Base-by-base conservation (phyloP, 23 red algal species). In the Gracilaria vermiculophylla region DNA sequence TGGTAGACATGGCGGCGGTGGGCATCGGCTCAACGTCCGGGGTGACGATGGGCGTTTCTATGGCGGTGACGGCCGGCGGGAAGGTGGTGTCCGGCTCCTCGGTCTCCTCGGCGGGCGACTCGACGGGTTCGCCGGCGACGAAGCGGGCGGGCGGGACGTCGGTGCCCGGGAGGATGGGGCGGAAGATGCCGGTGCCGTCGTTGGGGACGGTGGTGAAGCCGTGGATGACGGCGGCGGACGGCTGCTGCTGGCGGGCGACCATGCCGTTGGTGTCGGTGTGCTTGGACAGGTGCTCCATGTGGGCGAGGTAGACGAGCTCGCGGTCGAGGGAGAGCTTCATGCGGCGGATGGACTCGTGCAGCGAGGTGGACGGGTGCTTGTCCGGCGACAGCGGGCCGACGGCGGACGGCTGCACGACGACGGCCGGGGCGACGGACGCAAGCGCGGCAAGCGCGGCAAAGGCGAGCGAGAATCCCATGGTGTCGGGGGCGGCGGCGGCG, bases 241-340 rank as follows among this genome's bases (percentile, higher is more conserved):
- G 25, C 3, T 8, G 16, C 23, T 79, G 50, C 19, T 79, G 76
- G 15, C 76, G 76, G 34, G 31, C 67, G 40, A 47, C 67, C 23
- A 73, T 9, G 42, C 37, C 81, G 19, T 24, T 14, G 62, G 81
- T 71, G 50, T 45, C 58, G 39, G 62, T 25, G 60, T 24, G 28
- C 20, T 5, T 20, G 41, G 58, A 50, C 37, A 50, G 27, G 35
- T 35, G 4, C 27, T 85, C 81, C 37, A 72, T 36, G 43, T 54
- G 81, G 0, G 81, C 81, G 60, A 85, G 81, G 32, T 53, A 54
- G 11, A 85, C 37, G 7, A 85, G 81, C 47, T 85, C 81, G 81
- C 81, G 81, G n/a, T 71, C 81, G 39, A 85, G 61, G 21, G 81
- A 85, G 13, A 85, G 81, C 36, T 66, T 62, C 58, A 85, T 65